Conservation (phyloP, 1,139 yeast genomes). For the Magnusiomyces magnusii region DNA sequence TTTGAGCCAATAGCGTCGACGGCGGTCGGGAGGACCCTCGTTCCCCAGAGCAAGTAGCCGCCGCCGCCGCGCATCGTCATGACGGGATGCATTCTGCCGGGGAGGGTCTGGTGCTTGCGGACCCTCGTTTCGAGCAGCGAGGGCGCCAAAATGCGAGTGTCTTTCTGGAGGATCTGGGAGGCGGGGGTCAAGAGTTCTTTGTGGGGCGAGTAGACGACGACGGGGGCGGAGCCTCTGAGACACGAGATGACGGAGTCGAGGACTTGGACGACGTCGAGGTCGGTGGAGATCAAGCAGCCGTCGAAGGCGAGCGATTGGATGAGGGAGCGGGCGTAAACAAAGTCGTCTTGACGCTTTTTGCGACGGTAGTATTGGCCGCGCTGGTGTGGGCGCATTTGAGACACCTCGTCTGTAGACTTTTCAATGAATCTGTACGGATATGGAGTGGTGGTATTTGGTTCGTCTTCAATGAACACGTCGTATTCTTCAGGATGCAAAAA, state of each 20-base stretch:
- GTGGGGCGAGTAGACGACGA: constrained; percentile 72
- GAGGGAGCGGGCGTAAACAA: constrained; percentile 40
- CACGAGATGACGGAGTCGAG: constrained; percentile 55
- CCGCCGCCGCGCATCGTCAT: constrained; percentile 95
- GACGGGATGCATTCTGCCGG: constrained; percentile 89
- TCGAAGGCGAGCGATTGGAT: constrained; percentile 59
- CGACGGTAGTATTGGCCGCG: constrained; percentile 63
- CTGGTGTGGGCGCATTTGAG: constrained; percentile 50
- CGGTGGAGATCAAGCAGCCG: constrained; percentile 65
- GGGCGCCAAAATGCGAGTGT: constrained; percentile 72
- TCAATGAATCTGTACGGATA: constrained; percentile 39
- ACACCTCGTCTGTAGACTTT: constrained; percentile 40
- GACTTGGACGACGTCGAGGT: constrained; percentile 60
- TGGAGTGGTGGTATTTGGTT: constrained; percentile 34
- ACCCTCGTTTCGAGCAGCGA: constrained; percentile 75
- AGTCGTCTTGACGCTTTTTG: constrained; percentile 41
- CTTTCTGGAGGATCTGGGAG: constrained; percentile 58
- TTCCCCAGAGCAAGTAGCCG: constrained; percentile 77
- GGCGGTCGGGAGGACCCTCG: constrained; percentile 68
- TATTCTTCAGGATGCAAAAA: constrained; percentile 69
- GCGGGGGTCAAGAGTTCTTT: constrained; percentile 72
- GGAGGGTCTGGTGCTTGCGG: constrained; percentile 82
- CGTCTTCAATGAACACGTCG: constrained; percentile 39
- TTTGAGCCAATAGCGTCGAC: constrained; percentile 36
- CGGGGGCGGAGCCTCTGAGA: constrained; percentile 81